Base-by-base conservation (phyloP, 495 filamentous ascomycete genomes). In the Neurospora africana region DNA sequence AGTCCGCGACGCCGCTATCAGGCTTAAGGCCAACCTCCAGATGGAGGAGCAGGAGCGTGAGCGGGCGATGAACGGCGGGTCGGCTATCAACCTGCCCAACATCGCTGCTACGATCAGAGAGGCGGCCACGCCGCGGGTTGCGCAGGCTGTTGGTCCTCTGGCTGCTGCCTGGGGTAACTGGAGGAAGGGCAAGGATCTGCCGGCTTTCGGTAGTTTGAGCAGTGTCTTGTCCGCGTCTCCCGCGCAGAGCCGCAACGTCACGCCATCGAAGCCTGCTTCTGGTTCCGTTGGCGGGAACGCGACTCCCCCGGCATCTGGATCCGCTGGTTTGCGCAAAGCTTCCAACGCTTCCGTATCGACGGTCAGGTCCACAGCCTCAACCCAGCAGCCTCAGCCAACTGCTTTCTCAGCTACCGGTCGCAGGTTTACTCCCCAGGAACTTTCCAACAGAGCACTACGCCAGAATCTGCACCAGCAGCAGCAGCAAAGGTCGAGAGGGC, bases 11-110 rank as follows among this genome's bases (percentile, higher is more conserved):
- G 92, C 93, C 11, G 93, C 94, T 39, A 97, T 98, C 75, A 90
- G 95, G 9, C 87, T 99, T 71, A 93, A 92, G 77, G 92, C 96
- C 23, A 98, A 95, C 76, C 86, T 99, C 21, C 92, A 98, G 79
- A 99, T 99, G 95, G 94, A 98, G 77, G 92, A 92, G 79, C 93
- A 97, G 77, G 95, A 97, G 79, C 91, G 91, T 23, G 96, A 98
- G 77, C 75, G 83, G 71, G 86, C 85, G 4, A 84, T 86, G 83
- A 87, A 87, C 70, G 87, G 91, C 6, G 84, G 82, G 9, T 85
- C 84, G 7, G 83, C 85, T 19, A 81, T 87, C 70, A 85, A 81
- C 73, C 75, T 87, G 27, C 86, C 85, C 10, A 86, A 86, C 73
- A 86, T 87, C 61, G 86, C 87, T 4, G 84, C 84, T 7, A 84